These are phyloP conservation scores for Xylaria grammica DNA, from an alignment of 495 filamentous ascomycete species.

Conservation along the genomic window DNA sequence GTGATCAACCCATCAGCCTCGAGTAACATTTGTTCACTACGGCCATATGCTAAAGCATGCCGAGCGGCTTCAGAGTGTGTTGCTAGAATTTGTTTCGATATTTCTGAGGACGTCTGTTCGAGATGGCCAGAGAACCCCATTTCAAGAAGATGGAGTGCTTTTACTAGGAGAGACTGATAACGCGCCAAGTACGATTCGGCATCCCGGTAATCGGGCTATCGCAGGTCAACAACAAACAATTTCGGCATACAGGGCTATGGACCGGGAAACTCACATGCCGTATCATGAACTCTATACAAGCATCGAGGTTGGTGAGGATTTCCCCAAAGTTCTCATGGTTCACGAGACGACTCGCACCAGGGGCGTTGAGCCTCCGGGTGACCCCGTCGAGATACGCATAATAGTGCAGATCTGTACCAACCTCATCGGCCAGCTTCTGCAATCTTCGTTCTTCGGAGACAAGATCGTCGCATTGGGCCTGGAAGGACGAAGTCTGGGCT, in stretches of 20 bases:
- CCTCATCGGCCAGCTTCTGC: constrained; percentile 74
- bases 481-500: constrained; percentile 86
- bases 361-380: constrained; percentile 87
- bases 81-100: constrained; percentile 49
- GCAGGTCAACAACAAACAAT: constrained; percentile 30
- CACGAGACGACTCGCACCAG: constrained; percentile 82
- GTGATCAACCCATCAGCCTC: constrained; percentile 52
- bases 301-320: constrained; percentile 82
- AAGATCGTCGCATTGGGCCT: constrained; percentile 86
- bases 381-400: constrained; percentile 92
- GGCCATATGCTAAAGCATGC: constrained; percentile 56
- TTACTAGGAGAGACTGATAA: constrained; percentile 77
- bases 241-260: neutral
- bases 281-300: constrained; percentile 89
- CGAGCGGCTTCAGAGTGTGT: constrained; percentile 56
- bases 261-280: constrained; percentile 64
- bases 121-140: constrained; percentile 53
- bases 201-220: constrained; percentile 80
- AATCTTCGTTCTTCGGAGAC: constrained; percentile 78
- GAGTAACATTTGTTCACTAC: constrained; percentile 53
- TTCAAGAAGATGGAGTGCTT: constrained; percentile 59
- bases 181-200: constrained; percentile 86
- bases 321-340: constrained; percentile 81
- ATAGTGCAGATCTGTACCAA: constrained; percentile 85
- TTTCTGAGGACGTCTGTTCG: constrained; percentile 51